Evolutionary conservation across 2,329 filamentous ascomycete genomes (phyloP).

Genomic region (Proliferodiscus dingleyae): DNA sequence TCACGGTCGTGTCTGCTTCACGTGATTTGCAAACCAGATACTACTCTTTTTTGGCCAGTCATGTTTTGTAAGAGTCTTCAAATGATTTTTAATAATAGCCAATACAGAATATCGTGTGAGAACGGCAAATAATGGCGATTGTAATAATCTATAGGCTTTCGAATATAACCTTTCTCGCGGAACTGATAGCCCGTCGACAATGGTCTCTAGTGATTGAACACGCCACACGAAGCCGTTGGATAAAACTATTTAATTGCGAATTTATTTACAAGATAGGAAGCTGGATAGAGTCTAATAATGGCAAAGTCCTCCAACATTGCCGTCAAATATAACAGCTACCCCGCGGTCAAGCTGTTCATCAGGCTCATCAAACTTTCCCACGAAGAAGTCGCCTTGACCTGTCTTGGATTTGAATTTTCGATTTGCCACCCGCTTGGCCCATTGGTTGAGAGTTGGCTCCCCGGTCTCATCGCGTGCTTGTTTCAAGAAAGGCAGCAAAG

Average conservation of each 20-base stretch:
- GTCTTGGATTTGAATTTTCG: conserved; percentile 26
- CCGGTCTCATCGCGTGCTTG: conserved; percentile 95
- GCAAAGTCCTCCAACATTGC: conserved; percentile 58
- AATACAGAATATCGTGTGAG: no score
- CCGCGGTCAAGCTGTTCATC: conserved; percentile 48
- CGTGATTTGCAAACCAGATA: background rate
- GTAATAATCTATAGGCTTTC: no score
- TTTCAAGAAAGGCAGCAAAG: conserved; percentile 91
- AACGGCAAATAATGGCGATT: no score
- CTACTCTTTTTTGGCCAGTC: background rate
- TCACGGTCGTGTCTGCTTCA: background rate
- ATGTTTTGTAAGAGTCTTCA: background rate
- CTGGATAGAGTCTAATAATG: conserved; percentile 25
- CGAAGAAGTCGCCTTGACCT: conserved; percentile 52
- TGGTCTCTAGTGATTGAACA: no score
- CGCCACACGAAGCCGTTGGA: no score
- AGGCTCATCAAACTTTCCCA: conserved; percentile 46
- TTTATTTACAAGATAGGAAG: background rate
- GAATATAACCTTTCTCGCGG: no score
- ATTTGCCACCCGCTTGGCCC: conserved; percentile 43
- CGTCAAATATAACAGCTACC: conserved; percentile 76
- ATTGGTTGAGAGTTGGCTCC: conserved; percentile 74
- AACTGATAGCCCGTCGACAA: no score
- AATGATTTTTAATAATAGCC: no score
- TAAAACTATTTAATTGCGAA: no score